Evolutionary conservation across 345 rosid genomes (phyloP).

Genomic region (Brassica rapa): DNA sequence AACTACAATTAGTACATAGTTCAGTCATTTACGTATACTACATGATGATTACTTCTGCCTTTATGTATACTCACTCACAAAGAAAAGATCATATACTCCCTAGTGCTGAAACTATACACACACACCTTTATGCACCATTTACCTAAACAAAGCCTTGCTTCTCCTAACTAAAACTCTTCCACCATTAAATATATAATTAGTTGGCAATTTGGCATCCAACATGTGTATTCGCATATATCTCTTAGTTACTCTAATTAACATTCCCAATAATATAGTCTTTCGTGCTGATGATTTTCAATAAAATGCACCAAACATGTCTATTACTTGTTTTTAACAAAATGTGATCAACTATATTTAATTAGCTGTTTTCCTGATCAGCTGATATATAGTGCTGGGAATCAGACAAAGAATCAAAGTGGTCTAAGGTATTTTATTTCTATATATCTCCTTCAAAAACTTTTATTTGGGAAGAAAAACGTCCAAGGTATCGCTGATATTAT

Average conservation of each 20-base stretch:
- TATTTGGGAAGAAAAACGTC: not conserved
- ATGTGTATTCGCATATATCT: not conserved
- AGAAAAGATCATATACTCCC: not conserved
- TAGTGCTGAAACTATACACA: not conserved
- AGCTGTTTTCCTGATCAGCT: not conserved
- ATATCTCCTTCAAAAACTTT: not conserved
- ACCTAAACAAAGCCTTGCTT: not conserved
- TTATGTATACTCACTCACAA: not conserved
- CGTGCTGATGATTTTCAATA: not conserved
- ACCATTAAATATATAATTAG: not conserved
- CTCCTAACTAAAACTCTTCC: slow-evolving; percentile 9
- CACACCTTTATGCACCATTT: not conserved
- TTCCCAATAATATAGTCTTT: not conserved
- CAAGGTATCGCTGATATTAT: slow-evolving; percentile 13
- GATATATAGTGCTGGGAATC: not conserved
- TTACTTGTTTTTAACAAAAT: not conserved
- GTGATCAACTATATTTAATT: not conserved
- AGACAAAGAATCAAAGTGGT: slow-evolving; percentile 12
- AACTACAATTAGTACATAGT: not conserved
- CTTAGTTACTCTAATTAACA: not conserved
- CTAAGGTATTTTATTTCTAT: slow-evolving; percentile 20
- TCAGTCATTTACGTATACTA: not conserved
- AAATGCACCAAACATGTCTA: not conserved
- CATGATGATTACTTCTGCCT: not conserved
- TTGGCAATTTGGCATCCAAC: not conserved